Conservation (phyloP, 352 stramenopile species). For the Pythium volutum region DNA sequence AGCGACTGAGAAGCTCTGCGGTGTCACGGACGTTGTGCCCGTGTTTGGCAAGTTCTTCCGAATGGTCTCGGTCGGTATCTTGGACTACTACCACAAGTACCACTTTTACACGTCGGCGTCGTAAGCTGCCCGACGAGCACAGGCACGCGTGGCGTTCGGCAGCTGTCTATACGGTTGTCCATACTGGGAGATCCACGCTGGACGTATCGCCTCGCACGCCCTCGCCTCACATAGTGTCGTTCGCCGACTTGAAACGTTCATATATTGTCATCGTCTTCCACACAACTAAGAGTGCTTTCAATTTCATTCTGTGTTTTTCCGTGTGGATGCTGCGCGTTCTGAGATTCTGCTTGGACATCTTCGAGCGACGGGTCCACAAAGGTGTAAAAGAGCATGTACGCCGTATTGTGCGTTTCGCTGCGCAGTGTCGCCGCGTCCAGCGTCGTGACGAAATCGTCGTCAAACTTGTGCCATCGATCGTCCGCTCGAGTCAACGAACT, state of each 20-base stretch:
- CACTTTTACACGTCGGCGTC: conserved; percentile 88
- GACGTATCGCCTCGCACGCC: too few species aligned
- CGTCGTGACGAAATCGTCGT: conserved; percentile 59
- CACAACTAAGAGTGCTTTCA: background rate
- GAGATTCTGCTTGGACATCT: background rate
- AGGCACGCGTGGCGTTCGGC: background rate
- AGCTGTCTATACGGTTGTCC: too few species aligned
- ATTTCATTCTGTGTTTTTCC: background rate
- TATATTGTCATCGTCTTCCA: conserved; percentile 16
- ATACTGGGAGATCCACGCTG: too few species aligned
- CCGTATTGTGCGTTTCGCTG: conserved; percentile 49
- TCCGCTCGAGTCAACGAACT: background rate
- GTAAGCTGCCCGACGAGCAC: conserved; percentile 30
- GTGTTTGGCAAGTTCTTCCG: conserved; percentile 70
- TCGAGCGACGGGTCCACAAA: conserved; percentile 14
- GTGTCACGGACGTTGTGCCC: conserved; percentile 64
- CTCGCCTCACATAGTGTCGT: too few species aligned
- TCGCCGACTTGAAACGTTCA: conserved; percentile 4
- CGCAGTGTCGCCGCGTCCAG: conserved; percentile 44
- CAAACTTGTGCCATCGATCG: conserved; percentile 61
- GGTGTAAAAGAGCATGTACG: conserved; percentile 79
- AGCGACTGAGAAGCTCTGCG: conserved; percentile 56
- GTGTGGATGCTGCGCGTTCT: background rate
- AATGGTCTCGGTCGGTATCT: conserved; percentile 56
- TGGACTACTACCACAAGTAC: conserved; percentile 87